Evolutionary conservation across 2,329 filamentous ascomycete genomes (phyloP).

Genomic region (Zelopaecilomyces penicillatus): DNA sequence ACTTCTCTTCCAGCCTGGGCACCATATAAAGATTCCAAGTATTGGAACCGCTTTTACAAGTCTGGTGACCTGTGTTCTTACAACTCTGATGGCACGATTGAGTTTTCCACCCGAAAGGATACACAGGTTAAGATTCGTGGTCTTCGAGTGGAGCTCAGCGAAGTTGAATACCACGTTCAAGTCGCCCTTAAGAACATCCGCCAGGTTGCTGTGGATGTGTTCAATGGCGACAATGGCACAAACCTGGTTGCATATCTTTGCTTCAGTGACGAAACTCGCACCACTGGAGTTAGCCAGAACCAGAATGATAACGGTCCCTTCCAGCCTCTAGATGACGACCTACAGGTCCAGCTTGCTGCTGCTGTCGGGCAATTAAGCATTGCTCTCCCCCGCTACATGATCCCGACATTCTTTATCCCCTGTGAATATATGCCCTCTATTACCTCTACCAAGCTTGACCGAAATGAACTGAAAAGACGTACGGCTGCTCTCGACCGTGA

Average conservation of each 20-base stretch:
- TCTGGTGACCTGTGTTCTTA: constrained; percentile 2
- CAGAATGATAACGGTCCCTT: neutral
- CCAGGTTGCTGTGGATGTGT: constrained; percentile 5
- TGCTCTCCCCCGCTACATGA: constrained; percentile 1
- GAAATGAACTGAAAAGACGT: constrained; percentile 6
- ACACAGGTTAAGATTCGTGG: too few species aligned
- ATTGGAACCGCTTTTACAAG: too few species aligned
- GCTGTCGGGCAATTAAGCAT: neutral
- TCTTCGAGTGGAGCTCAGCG: neutral
- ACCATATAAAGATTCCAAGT: too few species aligned
- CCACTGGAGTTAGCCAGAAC: neutral
- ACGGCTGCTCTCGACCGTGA: neutral
- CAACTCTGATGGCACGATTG: too few species aligned
- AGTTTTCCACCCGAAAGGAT: too few species aligned
- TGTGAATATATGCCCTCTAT: constrained; percentile 6
- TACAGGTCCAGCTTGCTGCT: neutral
- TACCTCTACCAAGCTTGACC: neutral
- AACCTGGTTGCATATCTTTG: constrained; percentile 5
- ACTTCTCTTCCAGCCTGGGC: too few species aligned
- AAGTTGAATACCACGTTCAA: constrained; percentile 8
- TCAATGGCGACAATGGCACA: neutral
- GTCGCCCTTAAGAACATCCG: neutral
- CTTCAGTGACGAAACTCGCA: neutral
- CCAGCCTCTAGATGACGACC: neutral
- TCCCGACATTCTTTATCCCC: constrained; percentile 3